phyloP scores from a whole-genome alignment of 768 basidiomycete species.

The Albatrellus ellisii region DNA sequence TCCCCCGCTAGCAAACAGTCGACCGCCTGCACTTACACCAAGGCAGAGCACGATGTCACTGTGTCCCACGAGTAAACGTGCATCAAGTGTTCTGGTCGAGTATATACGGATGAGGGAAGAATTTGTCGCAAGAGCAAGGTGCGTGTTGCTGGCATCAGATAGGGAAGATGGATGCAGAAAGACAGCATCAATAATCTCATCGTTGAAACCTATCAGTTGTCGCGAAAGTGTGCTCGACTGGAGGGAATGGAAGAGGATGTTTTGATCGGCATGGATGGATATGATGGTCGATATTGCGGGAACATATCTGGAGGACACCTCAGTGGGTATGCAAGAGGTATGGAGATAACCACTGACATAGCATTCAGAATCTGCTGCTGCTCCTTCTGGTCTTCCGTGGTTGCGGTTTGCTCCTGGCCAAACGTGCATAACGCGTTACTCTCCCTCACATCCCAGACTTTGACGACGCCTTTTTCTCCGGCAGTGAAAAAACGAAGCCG shows the following conservation, averaged over 20 bases:
- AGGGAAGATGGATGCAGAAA: constrained; percentile 47
- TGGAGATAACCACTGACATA: constrained; percentile 39
- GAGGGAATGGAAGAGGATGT: constrained; percentile 85
- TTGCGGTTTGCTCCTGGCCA: constrained; percentile 31
- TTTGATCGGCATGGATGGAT: constrained; percentile 91
- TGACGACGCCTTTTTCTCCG: constrained; percentile 79
- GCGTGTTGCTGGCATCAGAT: constrained; percentile 35
- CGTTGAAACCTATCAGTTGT: constrained; percentile 93
- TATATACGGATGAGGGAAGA: constrained; percentile 92
- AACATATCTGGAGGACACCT: constrained; percentile 42
- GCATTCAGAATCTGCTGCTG: constrained; percentile 75
- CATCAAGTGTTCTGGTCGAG: constrained; percentile 61
- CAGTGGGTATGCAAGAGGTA: neutral
- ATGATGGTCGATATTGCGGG: constrained; percentile 50
- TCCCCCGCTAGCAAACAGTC: constrained; percentile 79
- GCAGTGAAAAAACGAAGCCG: constrained; percentile 71
- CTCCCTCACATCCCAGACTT: constrained; percentile 70
- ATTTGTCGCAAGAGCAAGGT: constrained; percentile 93
- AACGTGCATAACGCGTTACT: constrained; percentile 51
- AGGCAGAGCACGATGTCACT: constrained; percentile 84
- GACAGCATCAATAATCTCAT: constrained; percentile 87
- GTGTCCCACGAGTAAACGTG: constrained; percentile 79
- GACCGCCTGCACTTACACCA: constrained; percentile 51
- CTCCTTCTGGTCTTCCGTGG: constrained; percentile 50
- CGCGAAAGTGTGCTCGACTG: constrained; percentile 47